These are phyloP conservation scores for Globisporangium ultimum DNA, from an alignment of 352 stramenopile genomes.

Conservation along the genomic window DNA sequence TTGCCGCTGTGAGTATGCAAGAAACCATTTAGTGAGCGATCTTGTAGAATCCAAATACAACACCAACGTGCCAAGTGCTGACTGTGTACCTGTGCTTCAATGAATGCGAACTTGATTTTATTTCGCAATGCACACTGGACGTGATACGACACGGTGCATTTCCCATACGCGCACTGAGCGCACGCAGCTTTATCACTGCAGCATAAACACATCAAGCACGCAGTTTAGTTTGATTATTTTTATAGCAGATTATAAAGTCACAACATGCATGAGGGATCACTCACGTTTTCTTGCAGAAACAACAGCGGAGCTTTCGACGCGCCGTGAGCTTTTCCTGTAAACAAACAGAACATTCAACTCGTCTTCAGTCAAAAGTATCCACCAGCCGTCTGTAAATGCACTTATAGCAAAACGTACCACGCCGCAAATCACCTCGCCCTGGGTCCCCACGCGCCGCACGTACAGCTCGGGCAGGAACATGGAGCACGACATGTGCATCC, in stretches of 20 bases:
- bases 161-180: conserved; percentile 62
- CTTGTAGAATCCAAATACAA: background rate
- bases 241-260: conserved; percentile 6
- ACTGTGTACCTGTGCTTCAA: conserved; percentile 42
- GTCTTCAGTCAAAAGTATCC: background rate
- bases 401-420: conserved; percentile 22
- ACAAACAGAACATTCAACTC: background rate
- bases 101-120: conserved; percentile 59
- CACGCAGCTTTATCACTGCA: conserved; percentile 61
- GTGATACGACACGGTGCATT: conserved; percentile 75
- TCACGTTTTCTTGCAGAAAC: conserved; percentile 67
- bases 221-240: too few species aligned
- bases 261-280: background rate
- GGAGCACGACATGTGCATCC: conserved; percentile 76
- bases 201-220: conserved; percentile 4
- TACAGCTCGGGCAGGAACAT: conserved; percentile 81
- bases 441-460: conserved; percentile 30
- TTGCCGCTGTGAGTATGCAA: conserved; percentile 25
- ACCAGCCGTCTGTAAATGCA: background rate
- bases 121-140: conserved; percentile 58
- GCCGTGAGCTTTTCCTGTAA: conserved; percentile 44
- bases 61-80: background rate
- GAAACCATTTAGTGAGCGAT: background rate
- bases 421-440: conserved; percentile 55
- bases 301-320: conserved; percentile 61